Evolutionary conservation across 148 eudicot genomes (phyloP).

Genomic region (Rhododendron ovatum): DNA sequence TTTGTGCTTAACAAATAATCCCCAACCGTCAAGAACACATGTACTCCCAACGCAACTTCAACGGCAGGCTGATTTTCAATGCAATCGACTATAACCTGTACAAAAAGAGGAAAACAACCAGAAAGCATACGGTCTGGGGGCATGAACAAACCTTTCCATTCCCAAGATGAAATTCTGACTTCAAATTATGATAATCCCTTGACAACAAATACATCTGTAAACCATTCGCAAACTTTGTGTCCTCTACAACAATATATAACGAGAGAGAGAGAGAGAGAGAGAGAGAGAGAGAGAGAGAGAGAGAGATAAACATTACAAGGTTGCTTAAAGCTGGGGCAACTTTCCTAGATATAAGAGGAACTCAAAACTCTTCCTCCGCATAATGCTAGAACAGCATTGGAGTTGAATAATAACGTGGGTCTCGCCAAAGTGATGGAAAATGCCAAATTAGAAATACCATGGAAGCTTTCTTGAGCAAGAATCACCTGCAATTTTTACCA

Average conservation of each 20-base stretch:
- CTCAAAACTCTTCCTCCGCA: constrained; percentile 39
- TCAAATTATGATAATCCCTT: constrained; percentile 65
- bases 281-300: neutral
- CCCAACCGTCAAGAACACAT: constrained; percentile 74
- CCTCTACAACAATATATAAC: constrained; percentile 29
- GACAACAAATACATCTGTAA: constrained; percentile 56
- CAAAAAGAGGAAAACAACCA: neutral
- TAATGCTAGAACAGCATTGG: constrained; percentile 46
- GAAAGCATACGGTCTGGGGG: neutral
- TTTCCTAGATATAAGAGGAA: neutral
- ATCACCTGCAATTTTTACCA: constrained; percentile 41
- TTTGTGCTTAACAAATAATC: constrained; percentile 41
- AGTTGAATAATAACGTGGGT: constrained; percentile 52
- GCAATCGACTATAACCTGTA: constrained; percentile 58
- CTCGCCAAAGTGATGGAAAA: constrained; percentile 67
- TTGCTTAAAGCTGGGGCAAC: neutral
- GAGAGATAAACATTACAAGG: neutral
- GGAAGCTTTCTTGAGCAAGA: constrained; percentile 59
- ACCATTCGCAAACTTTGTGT: constrained; percentile 42
- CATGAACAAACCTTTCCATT: constrained; percentile 57
- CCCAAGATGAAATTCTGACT: constrained; percentile 61
- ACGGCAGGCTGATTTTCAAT: constrained; percentile 58
- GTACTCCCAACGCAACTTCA: constrained; percentile 46
- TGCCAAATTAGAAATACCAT: constrained; percentile 53
- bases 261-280: neutral